Evolutionary conservation across 495 filamentous ascomycete species (phyloP), one percentile per base, ranked within the genome.

Genomic region (Monascus purpureus): DNA sequence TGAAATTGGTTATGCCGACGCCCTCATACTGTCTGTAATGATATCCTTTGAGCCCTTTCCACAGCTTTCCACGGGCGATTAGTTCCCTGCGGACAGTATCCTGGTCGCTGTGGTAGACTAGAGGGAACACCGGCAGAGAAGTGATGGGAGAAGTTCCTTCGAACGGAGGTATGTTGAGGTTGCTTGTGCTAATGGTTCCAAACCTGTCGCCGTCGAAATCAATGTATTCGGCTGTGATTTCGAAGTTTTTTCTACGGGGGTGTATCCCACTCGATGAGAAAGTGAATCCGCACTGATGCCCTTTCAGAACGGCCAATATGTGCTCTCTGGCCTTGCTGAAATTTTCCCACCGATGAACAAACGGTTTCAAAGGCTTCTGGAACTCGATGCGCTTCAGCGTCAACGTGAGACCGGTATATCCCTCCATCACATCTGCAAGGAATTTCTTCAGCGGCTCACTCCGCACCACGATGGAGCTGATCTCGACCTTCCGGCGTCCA

Each of bases 341-440:
- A 19, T 64, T 53, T 3, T 57, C 42, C 78, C 78, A 84, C 14
- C 77, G 65, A 50, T 82, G 72, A 23, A 82, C 68, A 23, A 82
- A 68, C 0, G 72, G 69, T 46, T 69, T 50, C 46, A 82, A 82
- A 0, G 71, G 72, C 0, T 57, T 59, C 12, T 48, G 48, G 43
- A 82, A 78, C 28, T 71, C 67, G 3, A 82, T 53, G 0, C 68
- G 65, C 29, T 70, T 53, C 8, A 82, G 49, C 11, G 58, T 67
- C 20, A 70, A 63, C 0, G 75, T 75, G 9, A 82, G 62, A 13
- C 77, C 73, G 2, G 74, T 72, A 42, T 81, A 83, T 14, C 65
- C 68, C 17, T 63, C 58, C 26, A 82, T 52, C 5, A 77, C 65
- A 11, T 58, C 55, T 12, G 53, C 55, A 0, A 82, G 55, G 17